phyloP scores from a whole-genome alignment of 345 rosid genomes.

The Lumnitzera racemosa region DNA sequence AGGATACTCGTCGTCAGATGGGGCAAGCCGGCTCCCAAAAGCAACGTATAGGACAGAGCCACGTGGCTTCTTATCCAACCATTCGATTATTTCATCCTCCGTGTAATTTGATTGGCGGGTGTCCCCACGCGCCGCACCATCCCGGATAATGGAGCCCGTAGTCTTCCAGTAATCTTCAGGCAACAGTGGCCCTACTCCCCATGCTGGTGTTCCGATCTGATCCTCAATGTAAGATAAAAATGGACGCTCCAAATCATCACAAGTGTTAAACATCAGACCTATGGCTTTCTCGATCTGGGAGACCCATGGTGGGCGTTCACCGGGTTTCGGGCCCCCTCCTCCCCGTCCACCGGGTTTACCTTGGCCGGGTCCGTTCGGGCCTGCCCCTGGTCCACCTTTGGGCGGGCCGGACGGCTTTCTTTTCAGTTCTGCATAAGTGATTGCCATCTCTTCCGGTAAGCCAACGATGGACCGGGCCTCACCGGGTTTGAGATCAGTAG shows the following conservation, averaged over 20 bases:
- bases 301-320: constrained; percentile 29
- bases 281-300: constrained; percentile 9
- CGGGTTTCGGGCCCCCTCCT: constrained; percentile 21
- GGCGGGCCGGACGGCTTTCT: constrained; percentile 10
- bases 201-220: constrained; percentile 16
- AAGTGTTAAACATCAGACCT: constrained; percentile 33
- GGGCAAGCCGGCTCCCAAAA: constrained; percentile 23
- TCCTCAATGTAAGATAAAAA: constrained; percentile 27
- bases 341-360: neutral
- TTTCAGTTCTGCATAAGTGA: constrained; percentile 19
- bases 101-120: constrained; percentile 11
- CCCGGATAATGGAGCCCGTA: constrained; percentile 9
- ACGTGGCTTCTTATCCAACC: constrained; percentile 20
- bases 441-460: constrained; percentile 25
- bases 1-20: constrained; percentile 16
- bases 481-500: constrained; percentile 18
- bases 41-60: constrained; percentile 21
- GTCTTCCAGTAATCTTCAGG: constrained; percentile 25
- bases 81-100: constrained; percentile 19
- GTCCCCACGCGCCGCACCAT: constrained; percentile 2
- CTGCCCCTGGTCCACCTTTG: neutral
- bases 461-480: constrained; percentile 22
- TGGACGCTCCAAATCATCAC: constrained; percentile 35
- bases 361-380: neutral
- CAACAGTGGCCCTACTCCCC: constrained; percentile 34